These are phyloP conservation scores for Globisporangium okanoganense DNA, from an alignment of 352 stramenopile genomes.

Conservation along the genomic window DNA sequence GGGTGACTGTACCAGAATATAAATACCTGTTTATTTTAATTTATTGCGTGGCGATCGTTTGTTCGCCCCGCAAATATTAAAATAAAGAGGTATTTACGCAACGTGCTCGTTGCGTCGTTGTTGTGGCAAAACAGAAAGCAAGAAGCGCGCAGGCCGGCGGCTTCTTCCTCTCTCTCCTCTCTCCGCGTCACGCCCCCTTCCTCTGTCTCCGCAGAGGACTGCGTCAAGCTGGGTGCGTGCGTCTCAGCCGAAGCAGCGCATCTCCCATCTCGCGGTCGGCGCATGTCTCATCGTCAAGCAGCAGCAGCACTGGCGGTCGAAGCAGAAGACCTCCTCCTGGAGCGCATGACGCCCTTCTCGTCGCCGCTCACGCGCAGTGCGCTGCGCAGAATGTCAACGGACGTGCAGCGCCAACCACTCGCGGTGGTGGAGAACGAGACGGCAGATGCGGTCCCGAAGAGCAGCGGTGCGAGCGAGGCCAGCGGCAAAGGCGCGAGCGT, in stretches of 20 bases:
- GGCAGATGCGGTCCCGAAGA: background rate
- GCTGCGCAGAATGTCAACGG: slow-evolving; percentile 4
- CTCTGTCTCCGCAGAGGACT: background rate
- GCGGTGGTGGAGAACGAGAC: background rate
- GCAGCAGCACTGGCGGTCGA: background rate
- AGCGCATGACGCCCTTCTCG: slow-evolving; percentile 8
- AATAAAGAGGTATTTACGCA: no score
- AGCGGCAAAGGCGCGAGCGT: background rate
- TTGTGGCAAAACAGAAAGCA: background rate
- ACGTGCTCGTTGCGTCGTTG: no score
- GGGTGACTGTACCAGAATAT: no score
- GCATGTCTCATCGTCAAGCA: background rate
- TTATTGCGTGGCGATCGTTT: no score
- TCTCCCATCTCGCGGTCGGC: background rate
- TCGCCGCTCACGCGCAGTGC: slow-evolving; percentile 13
- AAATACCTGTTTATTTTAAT: no score
- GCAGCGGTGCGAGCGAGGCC: background rate
- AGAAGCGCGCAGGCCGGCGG: background rate
- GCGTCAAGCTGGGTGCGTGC: slow-evolving; percentile 16
- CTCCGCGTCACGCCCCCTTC: background rate
- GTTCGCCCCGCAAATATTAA: no score
- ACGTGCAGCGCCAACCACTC: background rate
- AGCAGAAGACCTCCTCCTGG: background rate
- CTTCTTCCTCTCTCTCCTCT: slow-evolving; percentile 6
- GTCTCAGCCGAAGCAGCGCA: slow-evolving; percentile 5